Percentiles rank a stretch among this genome's conserved stretches.
These are phyloP conservation scores for Wickerhamiella occidentalis DNA, from an alignment of 805 yeast species.

Conservation along the genomic window DNA sequence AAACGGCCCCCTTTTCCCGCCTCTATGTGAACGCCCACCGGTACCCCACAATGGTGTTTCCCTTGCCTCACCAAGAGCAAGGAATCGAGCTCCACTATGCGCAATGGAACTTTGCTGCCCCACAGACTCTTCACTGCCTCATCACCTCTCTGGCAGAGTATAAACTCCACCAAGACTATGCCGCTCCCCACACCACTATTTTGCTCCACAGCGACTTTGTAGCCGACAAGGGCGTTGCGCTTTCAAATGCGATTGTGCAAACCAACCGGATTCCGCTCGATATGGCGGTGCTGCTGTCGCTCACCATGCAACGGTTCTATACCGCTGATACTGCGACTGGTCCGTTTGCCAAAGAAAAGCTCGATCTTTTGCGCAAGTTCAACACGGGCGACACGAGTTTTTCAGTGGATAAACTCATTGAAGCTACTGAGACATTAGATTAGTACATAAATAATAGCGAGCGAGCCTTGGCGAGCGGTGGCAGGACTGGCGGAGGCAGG, in stretches of 20 bases:
- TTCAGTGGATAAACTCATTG: slow-evolving; percentile 51
- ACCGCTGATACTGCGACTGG: slow-evolving; percentile 30
- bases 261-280: slow-evolving; percentile 54
- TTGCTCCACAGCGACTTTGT: slow-evolving; percentile 72
- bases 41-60: slow-evolving; percentile 79
- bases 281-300: slow-evolving; percentile 60
- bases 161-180: slow-evolving; percentile 79
- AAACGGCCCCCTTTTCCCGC: slow-evolving; percentile 44
- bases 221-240: slow-evolving; percentile 45
- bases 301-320: slow-evolving; percentile 42
- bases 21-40: slow-evolving; percentile 54
- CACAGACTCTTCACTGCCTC: slow-evolving; percentile 74
- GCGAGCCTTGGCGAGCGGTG: too few species aligned
- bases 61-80: slow-evolving; percentile 50
- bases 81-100: slow-evolving; percentile 72
- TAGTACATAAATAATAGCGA: slow-evolving; percentile 15
- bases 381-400: slow-evolving; percentile 59
- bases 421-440: slow-evolving; percentile 64
- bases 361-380: slow-evolving; percentile 51
- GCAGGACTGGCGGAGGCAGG: too few species aligned
- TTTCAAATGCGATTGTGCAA: slow-evolving; percentile 73
- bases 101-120: slow-evolving; percentile 87
- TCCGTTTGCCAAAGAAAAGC: slow-evolving; percentile 34
- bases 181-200: slow-evolving; percentile 89
- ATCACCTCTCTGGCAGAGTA: slow-evolving; percentile 85